Evolutionary conservation across 805 yeast genomes (phyloP).

Genomic region (Saccharomycopsis sp.): DNA sequence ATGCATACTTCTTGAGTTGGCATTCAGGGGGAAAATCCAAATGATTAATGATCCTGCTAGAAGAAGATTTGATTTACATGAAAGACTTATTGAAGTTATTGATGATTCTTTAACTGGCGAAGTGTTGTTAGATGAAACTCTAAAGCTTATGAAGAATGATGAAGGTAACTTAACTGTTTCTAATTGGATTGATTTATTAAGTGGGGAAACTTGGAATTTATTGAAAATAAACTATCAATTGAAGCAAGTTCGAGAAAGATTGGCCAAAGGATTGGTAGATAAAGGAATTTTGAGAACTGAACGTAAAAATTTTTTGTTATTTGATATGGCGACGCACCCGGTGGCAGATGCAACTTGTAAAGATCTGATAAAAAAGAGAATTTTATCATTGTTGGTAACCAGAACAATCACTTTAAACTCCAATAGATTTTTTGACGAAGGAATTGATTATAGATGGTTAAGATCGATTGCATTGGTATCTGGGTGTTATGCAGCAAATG

Average conservation of each 20-base stretch:
- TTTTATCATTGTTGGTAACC: slow-evolving; percentile 59
- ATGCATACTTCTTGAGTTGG: slow-evolving; percentile 84
- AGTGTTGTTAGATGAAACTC: slow-evolving; percentile 86
- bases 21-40: slow-evolving; percentile 81
- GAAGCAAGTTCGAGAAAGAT: slow-evolving; percentile 93
- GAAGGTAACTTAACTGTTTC: slow-evolving; percentile 71
- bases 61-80: slow-evolving; percentile 79
- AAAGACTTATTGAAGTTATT: slow-evolving; percentile 79
- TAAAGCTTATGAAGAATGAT: slow-evolving; percentile 81
- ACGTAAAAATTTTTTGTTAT: slow-evolving; percentile 84
- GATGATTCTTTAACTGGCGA: slow-evolving; percentile 90
- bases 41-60: slow-evolving; percentile 90
- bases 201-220: slow-evolving; percentile 97
- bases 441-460: slow-evolving; percentile 59
- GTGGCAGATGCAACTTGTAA: slow-evolving; percentile 80
- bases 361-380: slow-evolving; percentile 69
- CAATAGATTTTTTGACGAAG: slow-evolving; percentile 60
- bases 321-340: slow-evolving; percentile 99
- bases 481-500: slow-evolving; percentile 94
- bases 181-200: slow-evolving; percentile 87
- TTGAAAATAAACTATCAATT: slow-evolving; percentile 91
- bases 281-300: slow-evolving; percentile 95
- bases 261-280: slow-evolving; percentile 95
- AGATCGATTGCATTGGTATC: slow-evolving; percentile 79
- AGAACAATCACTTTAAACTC: slow-evolving; percentile 58